Percentiles rank a stretch among this genome's conserved stretches.
Conservation (phyloP, 1,139 yeast species). For the Eremothecium gossypii region DNA sequence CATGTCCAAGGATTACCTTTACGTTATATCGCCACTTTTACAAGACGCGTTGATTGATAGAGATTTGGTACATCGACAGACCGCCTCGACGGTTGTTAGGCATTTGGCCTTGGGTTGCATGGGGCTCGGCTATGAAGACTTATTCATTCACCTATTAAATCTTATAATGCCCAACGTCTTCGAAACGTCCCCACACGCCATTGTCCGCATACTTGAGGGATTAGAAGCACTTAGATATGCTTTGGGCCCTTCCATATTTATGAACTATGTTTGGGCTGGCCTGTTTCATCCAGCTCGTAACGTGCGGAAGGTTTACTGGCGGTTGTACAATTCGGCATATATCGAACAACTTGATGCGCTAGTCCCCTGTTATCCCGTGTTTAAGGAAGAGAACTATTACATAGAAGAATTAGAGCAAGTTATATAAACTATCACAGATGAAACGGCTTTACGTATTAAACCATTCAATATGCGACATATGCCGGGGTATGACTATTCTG, state of each 20-base stretch:
- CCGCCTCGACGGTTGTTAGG: constrained; percentile 81
- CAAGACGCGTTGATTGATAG: constrained; percentile 90
- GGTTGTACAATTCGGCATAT: constrained; percentile 66
- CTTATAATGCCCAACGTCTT: constrained; percentile 74
- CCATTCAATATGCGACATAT: background rate
- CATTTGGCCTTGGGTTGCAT: constrained; percentile 74
- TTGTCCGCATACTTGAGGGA: constrained; percentile 70
- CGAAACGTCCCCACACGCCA: constrained; percentile 94
- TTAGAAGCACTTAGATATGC: constrained; percentile 65
- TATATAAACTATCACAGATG: constrained; percentile 10
- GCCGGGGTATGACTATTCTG: background rate
- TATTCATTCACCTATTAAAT: constrained; percentile 65
- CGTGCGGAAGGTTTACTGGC: constrained; percentile 84
- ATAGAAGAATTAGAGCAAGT: constrained; percentile 36
- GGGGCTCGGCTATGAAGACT: constrained; percentile 70
- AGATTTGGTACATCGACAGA: constrained; percentile 89
- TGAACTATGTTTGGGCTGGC: constrained; percentile 81
- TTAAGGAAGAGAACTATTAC: constrained; percentile 33
- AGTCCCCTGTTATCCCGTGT: constrained; percentile 73
- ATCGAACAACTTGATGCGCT: constrained; percentile 65
- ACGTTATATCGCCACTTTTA: constrained; percentile 68
- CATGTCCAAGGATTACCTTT: constrained; percentile 72
- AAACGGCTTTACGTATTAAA: background rate
- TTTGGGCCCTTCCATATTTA: constrained; percentile 64
- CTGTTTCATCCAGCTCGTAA: constrained; percentile 88